Conservation (phyloP, 2,329 filamentous ascomycete genomes). For the Fusarium sp. region DNA sequence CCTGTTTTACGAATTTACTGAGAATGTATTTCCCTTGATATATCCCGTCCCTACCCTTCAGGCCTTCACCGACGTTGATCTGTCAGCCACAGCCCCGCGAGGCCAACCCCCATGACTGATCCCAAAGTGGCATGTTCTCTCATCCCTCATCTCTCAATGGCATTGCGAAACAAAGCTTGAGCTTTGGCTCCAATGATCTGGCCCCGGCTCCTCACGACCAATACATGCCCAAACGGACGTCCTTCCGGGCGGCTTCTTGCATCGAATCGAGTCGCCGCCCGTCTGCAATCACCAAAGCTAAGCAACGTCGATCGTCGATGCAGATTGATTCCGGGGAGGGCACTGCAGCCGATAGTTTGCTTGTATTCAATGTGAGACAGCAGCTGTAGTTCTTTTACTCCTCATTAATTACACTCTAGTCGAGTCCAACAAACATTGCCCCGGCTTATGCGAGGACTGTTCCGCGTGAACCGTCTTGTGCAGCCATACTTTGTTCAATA, state of each 20-base stretch:
- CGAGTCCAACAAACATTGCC: conserved; percentile 30
- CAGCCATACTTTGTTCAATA: conserved; percentile 11
- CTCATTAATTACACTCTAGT: neutral
- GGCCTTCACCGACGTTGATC: conserved; percentile 32
- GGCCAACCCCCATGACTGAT: conserved; percentile 39
- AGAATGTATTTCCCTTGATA: conserved; percentile 19
- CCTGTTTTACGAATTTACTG: conserved; percentile 10
- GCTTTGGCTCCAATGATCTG: conserved; percentile 33
- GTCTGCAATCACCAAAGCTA: conserved; percentile 20
- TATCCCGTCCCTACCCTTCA: conserved; percentile 17
- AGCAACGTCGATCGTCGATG: conserved; percentile 35
- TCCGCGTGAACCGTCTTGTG: conserved; percentile 35
- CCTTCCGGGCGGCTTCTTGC: conserved; percentile 40
- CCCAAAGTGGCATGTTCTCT: conserved; percentile 31
- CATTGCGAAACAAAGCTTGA: neutral
- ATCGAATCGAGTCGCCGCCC: conserved; percentile 36
- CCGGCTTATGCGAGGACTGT: conserved; percentile 22
- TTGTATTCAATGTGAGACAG: conserved; percentile 21
- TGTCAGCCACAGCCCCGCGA: conserved; percentile 43
- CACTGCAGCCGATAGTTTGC: conserved; percentile 34
- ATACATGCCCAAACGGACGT: conserved; percentile 26
- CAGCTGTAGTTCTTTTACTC: conserved; percentile 5
- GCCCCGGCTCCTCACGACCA: conserved; percentile 17
- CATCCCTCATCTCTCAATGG: conserved; percentile 23
- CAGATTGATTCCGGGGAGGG: conserved; percentile 18